These are phyloP conservation scores for Cucumis hystrix DNA, from an alignment of 306 rosid species.

Conservation along the genomic window DNA sequence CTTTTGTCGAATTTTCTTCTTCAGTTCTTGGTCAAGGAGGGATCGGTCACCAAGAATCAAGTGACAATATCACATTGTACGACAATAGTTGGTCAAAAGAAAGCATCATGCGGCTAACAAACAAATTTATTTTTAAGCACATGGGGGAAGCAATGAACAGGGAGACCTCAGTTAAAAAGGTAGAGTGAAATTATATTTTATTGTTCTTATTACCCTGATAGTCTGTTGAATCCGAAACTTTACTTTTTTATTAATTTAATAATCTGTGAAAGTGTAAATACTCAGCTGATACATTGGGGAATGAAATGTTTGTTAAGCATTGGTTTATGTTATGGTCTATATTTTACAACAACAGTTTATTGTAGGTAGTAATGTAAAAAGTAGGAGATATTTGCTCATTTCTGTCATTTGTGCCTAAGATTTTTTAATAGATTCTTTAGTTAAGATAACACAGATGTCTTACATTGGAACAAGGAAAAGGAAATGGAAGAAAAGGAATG, in stretches of 20 bases:
- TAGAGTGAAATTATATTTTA: slow-evolving; percentile 11
- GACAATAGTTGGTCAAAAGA: slow-evolving; percentile 46
- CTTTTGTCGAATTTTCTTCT: slow-evolving; percentile 69
- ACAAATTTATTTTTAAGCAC: slow-evolving; percentile 68
- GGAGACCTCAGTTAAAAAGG: slow-evolving; percentile 48
- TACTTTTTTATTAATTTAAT: not conserved
- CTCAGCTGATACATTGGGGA: not conserved
- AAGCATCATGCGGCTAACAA: slow-evolving; percentile 35
- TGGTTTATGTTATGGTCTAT: not conserved
- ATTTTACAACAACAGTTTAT: not conserved
- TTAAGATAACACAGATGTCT: not conserved
- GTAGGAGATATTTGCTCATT: not conserved
- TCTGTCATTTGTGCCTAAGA: not conserved
- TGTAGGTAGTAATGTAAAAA: not conserved
- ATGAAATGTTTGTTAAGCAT: not conserved
- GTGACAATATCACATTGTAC: slow-evolving; percentile 8
- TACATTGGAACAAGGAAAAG: not conserved
- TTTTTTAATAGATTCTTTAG: not conserved
- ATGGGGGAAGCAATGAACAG: slow-evolving; percentile 68
- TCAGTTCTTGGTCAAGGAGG: slow-evolving; percentile 28
- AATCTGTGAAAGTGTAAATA: not conserved
- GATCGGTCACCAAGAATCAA: slow-evolving; percentile 21
- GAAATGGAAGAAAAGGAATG: not conserved
- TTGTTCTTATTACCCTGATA: not conserved
- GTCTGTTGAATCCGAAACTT: not conserved